A percentile compares a stretch with the other conserved stretches of the same genome.
Conservation (phyloP, 306 rosid genomes). For the Fagus crenata region DNA sequence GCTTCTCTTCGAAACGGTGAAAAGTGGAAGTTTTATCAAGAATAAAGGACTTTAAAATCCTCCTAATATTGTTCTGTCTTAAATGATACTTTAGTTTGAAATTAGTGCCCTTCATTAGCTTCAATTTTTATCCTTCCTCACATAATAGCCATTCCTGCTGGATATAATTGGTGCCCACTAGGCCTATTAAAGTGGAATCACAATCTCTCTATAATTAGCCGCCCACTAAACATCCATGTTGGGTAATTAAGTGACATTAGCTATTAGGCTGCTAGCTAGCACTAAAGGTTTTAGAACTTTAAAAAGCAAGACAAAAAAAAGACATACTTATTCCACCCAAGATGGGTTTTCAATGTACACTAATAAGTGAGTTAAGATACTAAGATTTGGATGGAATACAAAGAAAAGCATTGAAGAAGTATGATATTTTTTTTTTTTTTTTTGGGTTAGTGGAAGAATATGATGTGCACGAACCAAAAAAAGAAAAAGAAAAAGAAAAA, state of each 20-base stretch:
- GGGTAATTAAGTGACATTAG: not conserved
- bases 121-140: not conserved
- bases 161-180: not conserved
- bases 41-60: too few relatives aligned
- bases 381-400: not conserved
- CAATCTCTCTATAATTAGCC: not conserved
- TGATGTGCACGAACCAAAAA: not conserved
- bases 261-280: not conserved
- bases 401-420: not conserved
- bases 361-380: not conserved
- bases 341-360: not conserved
- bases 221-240: conserved; percentile 1
- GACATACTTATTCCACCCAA: not conserved
- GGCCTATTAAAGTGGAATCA: not conserved
- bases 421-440: not conserved
- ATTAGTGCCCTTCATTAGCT: too few relatives aligned
- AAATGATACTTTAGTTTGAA: too few relatives aligned
- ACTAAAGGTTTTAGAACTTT: not conserved
- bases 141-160: not conserved
- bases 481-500: too few relatives aligned
- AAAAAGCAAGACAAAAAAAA: not conserved
- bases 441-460: not conserved
- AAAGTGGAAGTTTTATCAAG: too few relatives aligned
- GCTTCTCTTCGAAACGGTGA: too few relatives aligned
- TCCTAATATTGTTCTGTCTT: too few relatives aligned